phyloP scores from a whole-genome alignment of 495 filamentous ascomycete genomes.

The Penicillium coprophilum region DNA sequence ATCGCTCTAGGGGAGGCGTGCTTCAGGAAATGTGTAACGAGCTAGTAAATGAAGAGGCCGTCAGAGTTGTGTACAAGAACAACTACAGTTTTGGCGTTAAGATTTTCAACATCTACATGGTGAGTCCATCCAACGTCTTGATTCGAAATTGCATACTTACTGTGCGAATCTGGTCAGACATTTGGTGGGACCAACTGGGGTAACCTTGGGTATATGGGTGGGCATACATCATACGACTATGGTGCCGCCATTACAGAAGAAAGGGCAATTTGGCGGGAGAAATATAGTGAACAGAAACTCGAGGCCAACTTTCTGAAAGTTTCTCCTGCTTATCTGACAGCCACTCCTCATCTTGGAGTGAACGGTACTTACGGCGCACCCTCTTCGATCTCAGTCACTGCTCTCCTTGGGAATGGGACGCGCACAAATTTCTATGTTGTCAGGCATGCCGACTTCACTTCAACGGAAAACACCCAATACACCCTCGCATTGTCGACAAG shows the following conservation, averaged over 20 bases:
- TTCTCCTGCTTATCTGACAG: slow-evolving; percentile 60
- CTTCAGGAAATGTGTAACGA: slow-evolving; percentile 58
- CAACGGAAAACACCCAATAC: slow-evolving; percentile 49
- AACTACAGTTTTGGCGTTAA: slow-evolving; percentile 58
- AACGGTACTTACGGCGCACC: slow-evolving; percentile 48
- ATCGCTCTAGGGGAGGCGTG: slow-evolving; percentile 54
- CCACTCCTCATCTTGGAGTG: slow-evolving; percentile 37
- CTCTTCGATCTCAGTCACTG: slow-evolving; percentile 51
- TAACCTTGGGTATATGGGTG: slow-evolving; percentile 65
- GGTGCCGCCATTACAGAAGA: slow-evolving; percentile 63
- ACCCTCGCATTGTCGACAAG: slow-evolving; percentile 55
- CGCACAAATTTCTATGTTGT: slow-evolving; percentile 57
- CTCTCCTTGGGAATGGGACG: slow-evolving; percentile 46
- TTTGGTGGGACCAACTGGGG: slow-evolving; percentile 76
- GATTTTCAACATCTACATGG: slow-evolving; percentile 67
- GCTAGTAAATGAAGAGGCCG: slow-evolving; percentile 62
- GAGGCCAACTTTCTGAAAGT: slow-evolving; percentile 66
- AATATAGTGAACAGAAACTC: slow-evolving; percentile 71
- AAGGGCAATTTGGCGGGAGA: slow-evolving; percentile 59
- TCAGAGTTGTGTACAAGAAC: slow-evolving; percentile 74
- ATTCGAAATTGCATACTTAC: neutral
- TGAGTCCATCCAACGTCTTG: slow-evolving; percentile 19
- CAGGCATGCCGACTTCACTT: slow-evolving; percentile 58
- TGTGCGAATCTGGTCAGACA: slow-evolving; percentile 29
- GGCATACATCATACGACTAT: slow-evolving; percentile 70